Percentiles rank a stretch among this genome's conserved stretches.
phyloP scores from a whole-genome alignment of 495 filamentous ascomycete genomes.

The Aspergillus nanangensis region DNA sequence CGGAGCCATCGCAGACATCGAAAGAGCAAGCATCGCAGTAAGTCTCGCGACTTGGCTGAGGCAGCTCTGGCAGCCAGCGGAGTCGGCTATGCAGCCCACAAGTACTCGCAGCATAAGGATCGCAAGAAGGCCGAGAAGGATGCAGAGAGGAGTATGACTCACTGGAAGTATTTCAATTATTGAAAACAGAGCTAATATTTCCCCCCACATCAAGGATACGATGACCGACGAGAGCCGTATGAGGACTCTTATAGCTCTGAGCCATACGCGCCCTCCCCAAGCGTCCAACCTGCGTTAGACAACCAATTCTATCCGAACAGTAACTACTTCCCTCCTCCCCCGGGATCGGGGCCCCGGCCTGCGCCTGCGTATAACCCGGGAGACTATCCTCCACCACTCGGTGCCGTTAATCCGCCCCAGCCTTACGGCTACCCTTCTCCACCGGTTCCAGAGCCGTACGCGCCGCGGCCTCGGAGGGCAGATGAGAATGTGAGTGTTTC shows the following conservation, averaged over 20 bases:
- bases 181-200: slow-evolving; percentile 14
- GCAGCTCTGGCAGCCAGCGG: slow-evolving; percentile 68
- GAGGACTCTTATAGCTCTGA: slow-evolving; percentile 42
- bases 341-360: slow-evolving; percentile 29
- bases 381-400: slow-evolving; percentile 45
- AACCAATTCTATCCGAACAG: slow-evolving; percentile 36
- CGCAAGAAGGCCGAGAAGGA: slow-evolving; percentile 47
- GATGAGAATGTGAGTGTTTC: slow-evolving; percentile 56
- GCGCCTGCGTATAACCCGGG: slow-evolving; percentile 32
- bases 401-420: slow-evolving; percentile 38
- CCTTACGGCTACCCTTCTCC: slow-evolving; percentile 40
- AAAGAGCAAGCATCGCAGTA: slow-evolving; percentile 55
- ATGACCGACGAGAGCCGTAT: slow-evolving; percentile 35
- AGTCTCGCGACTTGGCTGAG: slow-evolving; percentile 60
- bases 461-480: slow-evolving; percentile 38
- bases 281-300: slow-evolving; percentile 18
- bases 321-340: slow-evolving; percentile 42
- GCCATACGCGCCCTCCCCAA: slow-evolving; percentile 34
- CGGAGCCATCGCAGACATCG: slow-evolving; percentile 33
- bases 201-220: slow-evolving; percentile 13
- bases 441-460: slow-evolving; percentile 36
- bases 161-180: slow-evolving; percentile 1
- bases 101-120: slow-evolving; percentile 59
- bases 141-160: slow-evolving; percentile 20
- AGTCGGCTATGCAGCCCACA: slow-evolving; percentile 72